A percentile compares a stretch with the other conserved stretches of the same genome.
phyloP scores from a whole-genome alignment of 768 basidiomycete species.

The Mycena alexandri region DNA sequence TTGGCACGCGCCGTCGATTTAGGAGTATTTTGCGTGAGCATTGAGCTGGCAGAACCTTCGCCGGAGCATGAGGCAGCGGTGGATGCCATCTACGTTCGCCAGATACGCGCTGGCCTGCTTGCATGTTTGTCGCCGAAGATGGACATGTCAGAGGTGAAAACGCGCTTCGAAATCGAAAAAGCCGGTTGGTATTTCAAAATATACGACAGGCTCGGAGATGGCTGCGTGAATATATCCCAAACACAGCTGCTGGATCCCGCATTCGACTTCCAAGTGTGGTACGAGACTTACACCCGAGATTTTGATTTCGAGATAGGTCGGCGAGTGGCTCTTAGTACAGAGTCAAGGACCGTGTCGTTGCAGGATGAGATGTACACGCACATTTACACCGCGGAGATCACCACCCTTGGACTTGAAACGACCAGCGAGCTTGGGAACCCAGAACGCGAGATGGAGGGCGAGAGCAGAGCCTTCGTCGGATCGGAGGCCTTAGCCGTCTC shows the following conservation, averaged over 20 bases:
- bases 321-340: too few relatives aligned
- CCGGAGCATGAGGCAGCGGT: neutral
- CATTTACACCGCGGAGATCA: too few relatives aligned
- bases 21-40: neutral
- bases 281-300: too few relatives aligned
- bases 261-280: neutral
- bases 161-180: neutral
- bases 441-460: too few relatives aligned
- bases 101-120: neutral
- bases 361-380: too few relatives aligned
- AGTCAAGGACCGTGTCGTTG: too few relatives aligned
- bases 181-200: neutral
- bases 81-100: neutral
- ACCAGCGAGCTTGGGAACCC: too few relatives aligned
- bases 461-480: too few relatives aligned
- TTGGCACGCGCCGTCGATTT: neutral
- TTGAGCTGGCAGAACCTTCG: neutral
- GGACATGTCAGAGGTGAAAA: too few relatives aligned
- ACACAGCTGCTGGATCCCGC: constrained; percentile 1
- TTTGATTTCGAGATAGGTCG: too few relatives aligned
- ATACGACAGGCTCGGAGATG: neutral
- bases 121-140: neutral
- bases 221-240: neutral
- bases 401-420: too few relatives aligned
- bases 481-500: too few relatives aligned